Evolutionary conservation across 2,329 filamentous ascomycete species (phyloP), one percentile per base, ranked within the genome.

Genomic region (Colletotrichum echinochloae): DNA sequence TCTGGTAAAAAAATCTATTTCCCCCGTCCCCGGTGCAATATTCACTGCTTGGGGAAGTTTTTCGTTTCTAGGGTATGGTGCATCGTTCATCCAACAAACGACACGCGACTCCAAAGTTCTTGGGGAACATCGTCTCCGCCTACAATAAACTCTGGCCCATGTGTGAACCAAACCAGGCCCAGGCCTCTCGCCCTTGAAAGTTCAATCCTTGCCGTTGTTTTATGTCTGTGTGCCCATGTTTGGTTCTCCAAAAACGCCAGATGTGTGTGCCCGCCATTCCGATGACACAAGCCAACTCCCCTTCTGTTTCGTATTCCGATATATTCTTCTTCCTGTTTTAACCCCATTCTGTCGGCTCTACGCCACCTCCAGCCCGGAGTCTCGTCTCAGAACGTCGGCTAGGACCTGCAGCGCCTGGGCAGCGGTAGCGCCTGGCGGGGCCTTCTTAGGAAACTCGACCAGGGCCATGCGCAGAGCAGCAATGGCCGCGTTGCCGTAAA

Each of bases 401-500:
- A 90, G 76, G 0, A 89, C 87, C 65, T 82, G 78, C 54, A 91
- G 77, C 6, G 86, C 86, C 48, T 83, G 82, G 2, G 86, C 86
- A 1, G 85, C 87, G 1, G 83, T 79, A 1, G 84, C 85, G 62
- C 84, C 83, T 26, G 82, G 78, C 2, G 83, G 80, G 1, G 85
- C 85, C 66, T 82, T 85, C 33, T 82, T 82, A 0, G 94, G 94
- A 59, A 96, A 91, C 16, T 94, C 91, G n/a, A 96, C 80, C 33
- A 95, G 82, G 0, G 92, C 93, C 61, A 88, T 84, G 46, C 90
- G 85, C 74, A 98, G 79, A 1, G 93, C 89, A 0, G 88, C 91
- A n/a, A 92, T 79, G 0, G 89, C 95, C 9, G 92, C 89, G 60
- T 89, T 90, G 1, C 95, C 95, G 76, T 95, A 99, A 74, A 96